Evolutionary conservation across 1,284 basidiomycete genomes (phyloP).

Genomic region (Termitomyces sp.): DNA sequence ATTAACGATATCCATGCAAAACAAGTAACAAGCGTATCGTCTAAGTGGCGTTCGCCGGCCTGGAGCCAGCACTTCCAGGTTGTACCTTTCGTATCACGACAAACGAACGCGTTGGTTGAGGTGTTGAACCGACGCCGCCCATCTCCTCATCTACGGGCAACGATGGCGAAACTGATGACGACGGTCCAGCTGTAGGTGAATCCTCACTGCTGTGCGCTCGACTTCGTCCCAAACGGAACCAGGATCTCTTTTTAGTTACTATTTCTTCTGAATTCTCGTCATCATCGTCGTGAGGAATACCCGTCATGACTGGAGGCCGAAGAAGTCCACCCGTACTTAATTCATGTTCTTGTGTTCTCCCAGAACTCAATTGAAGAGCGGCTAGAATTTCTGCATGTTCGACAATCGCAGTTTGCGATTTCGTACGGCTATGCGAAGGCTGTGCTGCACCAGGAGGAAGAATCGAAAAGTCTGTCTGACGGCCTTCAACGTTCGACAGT

Average conservation of each 20-base stretch:
- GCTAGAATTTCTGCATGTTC: conserved; percentile 43
- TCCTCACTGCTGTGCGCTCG: conserved; percentile 61
- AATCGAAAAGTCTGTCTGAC: conserved; percentile 32
- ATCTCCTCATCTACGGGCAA: conserved; percentile 32
- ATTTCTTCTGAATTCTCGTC: conserved; percentile 34
- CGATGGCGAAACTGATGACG: conserved; percentile 20
- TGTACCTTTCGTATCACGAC: conserved; percentile 62
- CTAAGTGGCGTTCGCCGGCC: conserved; percentile 8
- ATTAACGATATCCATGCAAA: conserved; percentile 6
- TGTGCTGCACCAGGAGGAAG: conserved; percentile 62
- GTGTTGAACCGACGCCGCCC: conserved; percentile 24
- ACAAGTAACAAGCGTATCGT: conserved; percentile 6
- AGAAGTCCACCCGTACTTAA: conserved; percentile 17
- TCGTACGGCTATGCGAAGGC: conserved; percentile 67
- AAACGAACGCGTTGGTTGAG: conserved; percentile 48
- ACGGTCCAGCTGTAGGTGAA: conserved; percentile 24
- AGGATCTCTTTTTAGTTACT: conserved; percentile 53
- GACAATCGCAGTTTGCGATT: conserved; percentile 76
- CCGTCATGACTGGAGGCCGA: conserved; percentile 16
- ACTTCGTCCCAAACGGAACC: conserved; percentile 59
- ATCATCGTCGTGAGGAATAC: conserved; percentile 23
- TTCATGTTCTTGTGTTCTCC: conserved; percentile 8
- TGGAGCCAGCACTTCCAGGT: conserved; percentile 9
- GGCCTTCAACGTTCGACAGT: conserved; percentile 42
- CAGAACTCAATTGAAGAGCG: conserved; percentile 6